phyloP scores from a whole-genome alignment of 495 filamentous ascomycete species.

The Hypoxylon lenormandii region DNA sequence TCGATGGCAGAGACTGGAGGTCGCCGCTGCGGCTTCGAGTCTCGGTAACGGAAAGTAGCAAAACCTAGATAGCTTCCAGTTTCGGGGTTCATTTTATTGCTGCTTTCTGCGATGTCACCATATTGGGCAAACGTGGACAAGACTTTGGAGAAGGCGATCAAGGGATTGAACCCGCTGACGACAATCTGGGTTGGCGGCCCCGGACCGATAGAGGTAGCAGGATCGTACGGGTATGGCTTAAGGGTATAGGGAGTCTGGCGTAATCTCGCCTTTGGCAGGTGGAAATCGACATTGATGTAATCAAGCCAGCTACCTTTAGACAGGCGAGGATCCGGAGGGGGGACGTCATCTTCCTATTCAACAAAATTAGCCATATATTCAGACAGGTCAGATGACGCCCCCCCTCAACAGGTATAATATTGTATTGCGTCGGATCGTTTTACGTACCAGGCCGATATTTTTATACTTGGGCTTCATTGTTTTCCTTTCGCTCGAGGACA shows the following conservation, averaged over 20 bases:
- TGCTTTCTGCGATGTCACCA: slow-evolving; percentile 87
- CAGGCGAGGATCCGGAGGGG: slow-evolving; percentile 80
- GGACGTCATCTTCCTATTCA: slow-evolving; percentile 73
- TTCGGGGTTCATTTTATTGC: slow-evolving; percentile 89
- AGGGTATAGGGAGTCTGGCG: slow-evolving; percentile 81
- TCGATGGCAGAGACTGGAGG: slow-evolving; percentile 73
- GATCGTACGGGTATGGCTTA: slow-evolving; percentile 80
- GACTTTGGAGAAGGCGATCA: slow-evolving; percentile 81
- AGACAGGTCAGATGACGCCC: slow-evolving; percentile 66
- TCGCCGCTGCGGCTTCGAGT: slow-evolving; percentile 66
- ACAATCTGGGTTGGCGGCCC: slow-evolving; percentile 90
- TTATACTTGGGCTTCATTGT: slow-evolving; percentile 75
- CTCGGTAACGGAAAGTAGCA: slow-evolving; percentile 88
- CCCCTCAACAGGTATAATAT: slow-evolving; percentile 54
- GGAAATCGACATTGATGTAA: slow-evolving; percentile 72
- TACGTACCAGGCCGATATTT: slow-evolving; percentile 76
- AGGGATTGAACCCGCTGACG: slow-evolving; percentile 90
- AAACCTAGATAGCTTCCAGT: slow-evolving; percentile 94
- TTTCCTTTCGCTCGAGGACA: slow-evolving; percentile 68
- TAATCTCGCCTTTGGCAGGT: slow-evolving; percentile 78
- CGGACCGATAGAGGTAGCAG: slow-evolving; percentile 82
- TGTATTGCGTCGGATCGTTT: slow-evolving; percentile 50
- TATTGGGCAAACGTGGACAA: slow-evolving; percentile 83
- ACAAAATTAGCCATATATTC: slow-evolving; percentile 63
- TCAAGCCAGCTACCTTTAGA: slow-evolving; percentile 67